A percentile compares a stretch with the other conserved stretches of the same genome.
Evolutionary conservation across 2,329 filamentous ascomycete genomes (phyloP).

Genomic region (Aureobasidium melanogenum): DNA sequence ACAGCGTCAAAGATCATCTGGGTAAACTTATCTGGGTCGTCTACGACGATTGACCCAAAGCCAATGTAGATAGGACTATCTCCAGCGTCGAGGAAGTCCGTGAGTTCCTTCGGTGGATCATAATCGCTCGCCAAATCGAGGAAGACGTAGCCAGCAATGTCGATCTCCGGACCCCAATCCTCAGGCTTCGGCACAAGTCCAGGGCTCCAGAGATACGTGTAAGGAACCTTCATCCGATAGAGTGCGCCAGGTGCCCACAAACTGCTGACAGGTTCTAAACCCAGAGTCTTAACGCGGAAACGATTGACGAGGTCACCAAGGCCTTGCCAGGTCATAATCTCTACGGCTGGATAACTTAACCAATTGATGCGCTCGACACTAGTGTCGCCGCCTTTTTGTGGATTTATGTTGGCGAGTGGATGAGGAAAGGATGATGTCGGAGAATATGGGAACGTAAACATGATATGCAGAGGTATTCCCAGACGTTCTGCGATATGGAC

Average conservation of each 20-base stretch:
- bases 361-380: constrained; percentile 67
- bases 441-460: constrained; percentile 58
- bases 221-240: constrained; percentile 65
- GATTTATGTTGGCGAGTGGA: constrained; percentile 65
- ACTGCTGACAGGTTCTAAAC: constrained; percentile 64
- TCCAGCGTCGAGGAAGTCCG: constrained; percentile 46
- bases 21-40: constrained; percentile 61
- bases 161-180: constrained; percentile 33
- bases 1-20: constrained; percentile 64
- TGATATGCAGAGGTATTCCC: constrained; percentile 61
- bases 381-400: constrained; percentile 44
- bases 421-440: constrained; percentile 69
- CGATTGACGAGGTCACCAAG: constrained; percentile 70
- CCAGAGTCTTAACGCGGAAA: constrained; percentile 60
- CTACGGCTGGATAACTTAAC: constrained; percentile 70
- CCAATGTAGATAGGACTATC: constrained; percentile 63
- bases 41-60: constrained; percentile 67
- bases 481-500: constrained; percentile 72
- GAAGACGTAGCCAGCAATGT: constrained; percentile 28
- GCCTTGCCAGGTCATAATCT: constrained; percentile 60
- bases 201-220: constrained; percentile 53
- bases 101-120: constrained; percentile 25
- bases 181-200: constrained; percentile 35
- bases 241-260: constrained; percentile 68
- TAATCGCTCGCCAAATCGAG: constrained; percentile 28